These are phyloP conservation scores for Fomes fomentarius DNA, from an alignment of 1,284 basidiomycete genomes.

Conservation along the genomic window DNA sequence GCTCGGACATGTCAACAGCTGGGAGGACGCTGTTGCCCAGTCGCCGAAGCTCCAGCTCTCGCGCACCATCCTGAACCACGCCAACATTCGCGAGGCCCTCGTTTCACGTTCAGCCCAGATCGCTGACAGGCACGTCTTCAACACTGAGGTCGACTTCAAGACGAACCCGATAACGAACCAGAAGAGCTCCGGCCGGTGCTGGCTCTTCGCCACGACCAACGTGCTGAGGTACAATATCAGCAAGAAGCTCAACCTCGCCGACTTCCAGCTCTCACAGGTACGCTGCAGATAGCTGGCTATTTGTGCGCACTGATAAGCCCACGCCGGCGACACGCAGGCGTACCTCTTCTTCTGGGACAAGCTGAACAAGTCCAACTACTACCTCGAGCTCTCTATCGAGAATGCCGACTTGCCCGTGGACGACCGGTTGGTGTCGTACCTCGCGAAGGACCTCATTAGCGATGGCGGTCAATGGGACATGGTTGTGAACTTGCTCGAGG, in stretches of 20 bases:
- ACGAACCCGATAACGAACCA: constrained; percentile 88
- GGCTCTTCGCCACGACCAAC: constrained; percentile 93
- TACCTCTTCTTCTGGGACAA: constrained; percentile 97
- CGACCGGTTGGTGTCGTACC: constrained; percentile 78
- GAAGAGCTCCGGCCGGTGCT: constrained; percentile 86
- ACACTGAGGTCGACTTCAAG: constrained; percentile 79
- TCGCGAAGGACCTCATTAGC: constrained; percentile 79
- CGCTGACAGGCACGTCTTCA: constrained; percentile 83
- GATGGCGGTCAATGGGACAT: constrained; percentile 98
- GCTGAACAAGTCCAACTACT: constrained; percentile 95
- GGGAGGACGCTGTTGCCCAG: constrained; percentile 62
- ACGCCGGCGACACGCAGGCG: constrained; percentile 44
- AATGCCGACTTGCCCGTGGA: constrained; percentile 82
- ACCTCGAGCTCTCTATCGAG: constrained; percentile 87
- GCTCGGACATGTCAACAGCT: constrained; percentile 56
- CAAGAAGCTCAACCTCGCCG: constrained; percentile 83
- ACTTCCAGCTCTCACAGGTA: constrained; percentile 90
- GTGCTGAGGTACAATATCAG: constrained; percentile 84
- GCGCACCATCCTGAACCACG: constrained; percentile 80
- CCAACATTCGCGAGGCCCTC: constrained; percentile 70
- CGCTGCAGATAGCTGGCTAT: constrained; percentile 19
- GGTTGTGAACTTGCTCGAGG: constrained; percentile 85
- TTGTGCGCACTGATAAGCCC: background rate
- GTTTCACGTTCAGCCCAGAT: constrained; percentile 66
- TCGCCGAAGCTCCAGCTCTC: constrained; percentile 77